Base-by-base conservation (phyloP, 305 asterid genomes). In the Fraxinus latifolia region DNA sequence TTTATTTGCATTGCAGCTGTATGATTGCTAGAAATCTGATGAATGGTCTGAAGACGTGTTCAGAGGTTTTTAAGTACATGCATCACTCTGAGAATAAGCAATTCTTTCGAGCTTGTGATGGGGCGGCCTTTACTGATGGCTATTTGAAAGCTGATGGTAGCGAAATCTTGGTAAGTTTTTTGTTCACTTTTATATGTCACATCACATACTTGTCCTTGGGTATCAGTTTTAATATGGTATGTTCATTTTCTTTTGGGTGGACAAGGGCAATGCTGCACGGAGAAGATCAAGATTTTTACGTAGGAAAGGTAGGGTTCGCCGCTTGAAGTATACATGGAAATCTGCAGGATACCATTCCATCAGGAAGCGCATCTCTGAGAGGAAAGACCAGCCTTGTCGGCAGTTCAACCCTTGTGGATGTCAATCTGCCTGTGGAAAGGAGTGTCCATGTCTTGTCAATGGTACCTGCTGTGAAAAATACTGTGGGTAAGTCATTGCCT, bases 391-490 rank as follows among this genome's bases (percentile, higher is more conserved):
- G 87, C 98, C 97, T 53, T 91, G 97, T 83, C 91, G 94, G 76
- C 99, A 96, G 84, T 96, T 82, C 87, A 93, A 89, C 84, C 99
- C 99, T 73, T 96, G 99, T 83, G 94, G 95, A 50, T 96, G 99
- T 88, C 92, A 92, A 85, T 83, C 92, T 76, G 94, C 93, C 3
- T 94, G 98, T 86, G 99, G 98, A 80, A 96, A 96, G 86, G 93
- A 97, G 42, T 96, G 99, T 67, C 90, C 93, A 3, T 96, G 99
- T 82, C 89, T 90, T 83, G 90, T 91, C 74, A 96, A 91, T 80
- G 98, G 95, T 23, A 96, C 99, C 83, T 89, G 92, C 85, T 94
- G 98, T 86, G 98, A 94, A 84, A 96, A 96, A 79, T 96, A 93
- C 80, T 94, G 98, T 77, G 99, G 99, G 99, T 94, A 76, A 92